Evolutionary conservation across 2,329 filamentous ascomycete species (phyloP), one percentile per base, ranked within the genome.

Genomic region (Talaromyces piceae): DNA sequence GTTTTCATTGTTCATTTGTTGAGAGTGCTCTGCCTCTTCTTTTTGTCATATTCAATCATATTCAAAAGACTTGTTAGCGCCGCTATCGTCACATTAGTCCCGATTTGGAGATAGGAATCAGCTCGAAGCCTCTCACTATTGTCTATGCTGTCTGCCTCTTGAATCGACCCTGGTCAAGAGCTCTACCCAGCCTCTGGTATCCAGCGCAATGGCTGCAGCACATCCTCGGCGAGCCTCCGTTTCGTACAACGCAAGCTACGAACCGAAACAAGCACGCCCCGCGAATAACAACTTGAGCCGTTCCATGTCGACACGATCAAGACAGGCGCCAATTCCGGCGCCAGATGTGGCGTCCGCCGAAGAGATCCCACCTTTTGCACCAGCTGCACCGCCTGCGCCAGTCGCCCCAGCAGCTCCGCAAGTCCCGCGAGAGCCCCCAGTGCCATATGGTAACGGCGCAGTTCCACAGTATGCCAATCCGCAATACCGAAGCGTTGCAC

Each of bases 341-440:
- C 47, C 26, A 23, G 51, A 47, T n/a, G n/a, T n/a, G 27, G 23
- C 45, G 5, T 43, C 43, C 28, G 37, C 39, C 22, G 41, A 50
- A 16, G 22, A 59, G 46, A 48, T 59, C 39, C 49, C 51, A 2
- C 47, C 51, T 3, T 25, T 49, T 16, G 51, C 51, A 18, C 51
- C 51, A 49, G 46, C 47, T 47, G 51, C 51, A 3, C 51, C 51
- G 56, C 83, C 39, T 25, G 39, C 39, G 7, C 39, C 87, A 57
- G 78, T 76, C 25, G 80, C 83, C 49, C 76, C 75, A 59, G 76
- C 73, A 28, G 80, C 7, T 20, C 33, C 33, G 1, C n/a, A 87
- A 57, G 78, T 76, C 25, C 80, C 83, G 50, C 76, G 75, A 59
- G 76, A 73, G 26, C 80, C 80, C 33, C 81, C 84, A 4, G 60